Percentiles rank a stretch among this genome's conserved stretches.
phyloP scores from a whole-genome alignment of 2,329 filamentous ascomycete species.

The Colletotrichum euphorbiae region DNA sequence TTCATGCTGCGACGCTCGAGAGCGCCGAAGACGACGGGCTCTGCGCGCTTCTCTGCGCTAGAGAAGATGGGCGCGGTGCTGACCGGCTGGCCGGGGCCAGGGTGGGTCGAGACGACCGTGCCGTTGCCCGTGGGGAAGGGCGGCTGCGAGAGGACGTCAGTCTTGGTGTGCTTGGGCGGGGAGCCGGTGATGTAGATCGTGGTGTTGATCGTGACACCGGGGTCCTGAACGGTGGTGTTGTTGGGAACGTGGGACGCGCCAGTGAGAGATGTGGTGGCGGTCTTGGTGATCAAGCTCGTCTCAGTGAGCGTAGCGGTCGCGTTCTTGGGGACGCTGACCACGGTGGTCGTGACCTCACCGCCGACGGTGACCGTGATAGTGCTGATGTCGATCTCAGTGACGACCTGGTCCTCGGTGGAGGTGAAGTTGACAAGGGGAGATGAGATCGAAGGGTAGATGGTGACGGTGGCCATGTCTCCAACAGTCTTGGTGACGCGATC shows the following conservation, averaged over 20 bases:
- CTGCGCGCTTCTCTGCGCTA: conserved; percentile 48
- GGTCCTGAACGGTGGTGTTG: conserved; percentile 11
- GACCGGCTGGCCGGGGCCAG: conserved; percentile 4
- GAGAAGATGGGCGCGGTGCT: conserved; percentile 47
- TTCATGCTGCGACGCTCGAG: conserved; percentile 49
- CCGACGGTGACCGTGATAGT: conserved; percentile 46
- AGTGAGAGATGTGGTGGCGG: conserved; percentile 38
- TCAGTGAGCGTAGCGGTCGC: conserved; percentile 50
- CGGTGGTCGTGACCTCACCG: conserved; percentile 38
- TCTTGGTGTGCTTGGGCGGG: conserved; percentile 41
- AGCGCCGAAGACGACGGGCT: conserved; percentile 45
- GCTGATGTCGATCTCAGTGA: conserved; percentile 45
- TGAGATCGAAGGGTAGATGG: conserved; percentile 19
- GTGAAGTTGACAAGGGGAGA: conserved; percentile 40
- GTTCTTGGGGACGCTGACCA: conserved; percentile 36
- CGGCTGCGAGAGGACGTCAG: conserved; percentile 41
- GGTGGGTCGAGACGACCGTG: conserved; percentile 39
- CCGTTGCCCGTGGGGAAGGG: conserved; percentile 42
- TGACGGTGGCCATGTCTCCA: conserved; percentile 26
- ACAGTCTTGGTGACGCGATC: conserved; percentile 34
- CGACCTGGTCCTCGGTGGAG: conserved; percentile 44
- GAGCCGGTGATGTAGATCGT: conserved; percentile 43
- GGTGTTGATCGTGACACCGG: conserved; percentile 24
- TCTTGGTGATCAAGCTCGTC: not conserved
- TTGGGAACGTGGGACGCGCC: conserved; percentile 30